A percentile compares a stretch with the other conserved stretches of the same genome.
phyloP scores from a whole-genome alignment of 2,329 filamentous ascomycete genomes.

The Tolypocladium pustulatum region DNA sequence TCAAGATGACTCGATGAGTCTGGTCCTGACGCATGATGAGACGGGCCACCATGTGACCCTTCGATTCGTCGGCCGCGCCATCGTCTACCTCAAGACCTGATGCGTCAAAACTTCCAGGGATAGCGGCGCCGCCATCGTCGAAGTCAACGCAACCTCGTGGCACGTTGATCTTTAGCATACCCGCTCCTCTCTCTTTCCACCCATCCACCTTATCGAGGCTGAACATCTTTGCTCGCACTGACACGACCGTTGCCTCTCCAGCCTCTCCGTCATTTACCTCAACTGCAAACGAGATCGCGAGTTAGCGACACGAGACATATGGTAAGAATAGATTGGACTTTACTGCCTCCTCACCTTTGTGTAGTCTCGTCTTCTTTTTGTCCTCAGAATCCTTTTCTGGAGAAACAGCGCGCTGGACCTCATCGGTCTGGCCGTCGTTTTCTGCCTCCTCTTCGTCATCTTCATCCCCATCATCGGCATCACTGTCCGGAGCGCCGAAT shows the following conservation, averaged over 20 bases:
- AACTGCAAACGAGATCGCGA: slow-evolving; percentile 29
- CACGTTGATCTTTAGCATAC: slow-evolving; percentile 77
- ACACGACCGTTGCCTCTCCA: slow-evolving; percentile 64
- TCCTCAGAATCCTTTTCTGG: slow-evolving; percentile 49
- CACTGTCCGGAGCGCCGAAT: slow-evolving; percentile 67
- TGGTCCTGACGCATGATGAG: slow-evolving; percentile 89
- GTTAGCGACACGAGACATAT: not conserved
- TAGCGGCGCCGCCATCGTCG: slow-evolving; percentile 37
- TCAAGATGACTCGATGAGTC: slow-evolving; percentile 76
- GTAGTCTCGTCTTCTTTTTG: slow-evolving; percentile 54
- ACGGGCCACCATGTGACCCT: slow-evolving; percentile 45
- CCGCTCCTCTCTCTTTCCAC: slow-evolving; percentile 86
- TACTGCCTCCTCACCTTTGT: slow-evolving; percentile 51
- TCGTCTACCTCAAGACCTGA: slow-evolving; percentile 38
- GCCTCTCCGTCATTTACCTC: slow-evolving; percentile 78
- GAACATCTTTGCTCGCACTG: slow-evolving; percentile 76
- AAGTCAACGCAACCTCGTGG: slow-evolving; percentile 45
- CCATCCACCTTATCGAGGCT: slow-evolving; percentile 59
- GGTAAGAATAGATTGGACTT: not conserved
- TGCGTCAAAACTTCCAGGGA: slow-evolving; percentile 44
- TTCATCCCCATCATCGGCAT: slow-evolving; percentile 38
- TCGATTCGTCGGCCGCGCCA: slow-evolving; percentile 15
- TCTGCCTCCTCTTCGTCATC: slow-evolving; percentile 27
- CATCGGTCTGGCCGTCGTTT: slow-evolving; percentile 31
- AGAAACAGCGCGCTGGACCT: slow-evolving; percentile 32